These are phyloP conservation scores for Suillus ampliporus DNA, from an alignment of 768 basidiomycete species.

Conservation along the genomic window DNA sequence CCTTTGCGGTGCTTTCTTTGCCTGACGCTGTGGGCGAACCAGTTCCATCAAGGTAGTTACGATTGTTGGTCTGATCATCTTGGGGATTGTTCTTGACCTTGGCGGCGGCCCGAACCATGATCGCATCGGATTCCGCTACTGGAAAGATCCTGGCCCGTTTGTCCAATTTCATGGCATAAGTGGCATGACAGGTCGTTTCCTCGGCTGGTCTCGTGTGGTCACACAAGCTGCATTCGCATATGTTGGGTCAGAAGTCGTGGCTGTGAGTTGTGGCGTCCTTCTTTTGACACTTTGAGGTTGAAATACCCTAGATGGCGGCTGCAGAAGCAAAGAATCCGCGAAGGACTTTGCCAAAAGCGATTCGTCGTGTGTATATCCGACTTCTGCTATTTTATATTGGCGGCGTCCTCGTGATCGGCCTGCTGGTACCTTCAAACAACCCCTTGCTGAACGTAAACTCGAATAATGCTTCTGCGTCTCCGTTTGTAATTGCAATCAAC, in stretches of 20 bases:
- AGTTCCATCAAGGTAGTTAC: constrained; percentile 59
- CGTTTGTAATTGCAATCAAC: constrained; percentile 65
- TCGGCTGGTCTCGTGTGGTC: constrained; percentile 56
- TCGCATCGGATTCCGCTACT: constrained; percentile 53
- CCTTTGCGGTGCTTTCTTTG: no score
- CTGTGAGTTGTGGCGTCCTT: constrained; percentile 30
- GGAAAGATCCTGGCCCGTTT: constrained; percentile 63
- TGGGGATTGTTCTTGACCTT: constrained; percentile 53
- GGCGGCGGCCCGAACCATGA: constrained; percentile 63
- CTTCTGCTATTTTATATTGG: constrained; percentile 45
- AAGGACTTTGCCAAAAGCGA: constrained; percentile 45
- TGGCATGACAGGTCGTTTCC: constrained; percentile 57
- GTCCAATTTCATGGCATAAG: constrained; percentile 44
- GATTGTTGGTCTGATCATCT: constrained; percentile 49
- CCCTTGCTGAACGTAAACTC: constrained; percentile 43
- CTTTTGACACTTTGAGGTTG: constrained; percentile 5
- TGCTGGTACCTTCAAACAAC: constrained; percentile 56
- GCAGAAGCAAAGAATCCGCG: constrained; percentile 59
- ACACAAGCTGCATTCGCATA: constrained; percentile 66
- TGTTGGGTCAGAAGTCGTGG: constrained; percentile 61
- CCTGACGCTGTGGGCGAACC: constrained; percentile 13
- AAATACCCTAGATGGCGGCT: constrained; percentile 42
- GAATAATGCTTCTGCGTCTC: constrained; percentile 49
- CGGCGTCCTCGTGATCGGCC: constrained; percentile 52
- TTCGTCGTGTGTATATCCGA: constrained; percentile 50